Percentiles rank a stretch among this genome's conserved stretches.
These are phyloP conservation scores for Podosphaera fusca DNA, from an alignment of 2,329 filamentous ascomycete species.

Conservation along the genomic window DNA sequence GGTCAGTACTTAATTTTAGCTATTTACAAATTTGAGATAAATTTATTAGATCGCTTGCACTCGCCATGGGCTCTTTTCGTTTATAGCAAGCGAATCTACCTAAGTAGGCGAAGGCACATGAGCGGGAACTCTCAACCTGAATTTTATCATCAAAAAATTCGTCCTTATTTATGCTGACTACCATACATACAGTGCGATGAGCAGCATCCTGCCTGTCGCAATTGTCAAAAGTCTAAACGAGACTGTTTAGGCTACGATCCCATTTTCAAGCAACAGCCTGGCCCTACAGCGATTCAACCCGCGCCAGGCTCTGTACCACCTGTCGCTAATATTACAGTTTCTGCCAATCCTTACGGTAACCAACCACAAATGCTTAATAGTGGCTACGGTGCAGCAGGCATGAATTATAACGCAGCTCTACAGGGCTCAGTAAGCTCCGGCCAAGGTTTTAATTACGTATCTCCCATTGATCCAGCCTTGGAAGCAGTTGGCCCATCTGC, in stretches of 20 bases:
- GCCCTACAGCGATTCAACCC: slow-evolving; percentile 50
- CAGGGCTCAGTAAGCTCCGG: slow-evolving; percentile 19
- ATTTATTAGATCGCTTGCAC: background rate
- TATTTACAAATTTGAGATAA: slow-evolving; percentile 7
- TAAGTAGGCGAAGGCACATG: slow-evolving; percentile 18
- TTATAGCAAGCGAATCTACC: slow-evolving; percentile 18
- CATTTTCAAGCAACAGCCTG: slow-evolving; percentile 50
- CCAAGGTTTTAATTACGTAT: slow-evolving; percentile 31
- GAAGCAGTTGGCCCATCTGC: slow-evolving; percentile 21
- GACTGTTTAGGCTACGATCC: slow-evolving; percentile 73
- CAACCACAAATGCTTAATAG: slow-evolving; percentile 23
- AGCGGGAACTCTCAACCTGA: slow-evolving; percentile 10
- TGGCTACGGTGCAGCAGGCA: slow-evolving; percentile 18
- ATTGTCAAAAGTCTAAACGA: slow-evolving; percentile 73
- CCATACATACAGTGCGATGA: slow-evolving; percentile 59
- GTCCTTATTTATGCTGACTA: slow-evolving; percentile 1
- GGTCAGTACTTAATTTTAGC: slow-evolving; percentile 24
- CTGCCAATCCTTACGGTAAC: slow-evolving; percentile 22
- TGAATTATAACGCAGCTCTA: slow-evolving; percentile 15
- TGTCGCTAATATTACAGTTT: slow-evolving; percentile 10
- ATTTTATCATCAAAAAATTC: slow-evolving; percentile 4
- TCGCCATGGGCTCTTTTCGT: slow-evolving; percentile 16
- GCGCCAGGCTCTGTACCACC: slow-evolving; percentile 26
- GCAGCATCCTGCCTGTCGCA: slow-evolving; percentile 73
- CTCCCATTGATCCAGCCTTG: slow-evolving; percentile 43